phyloP scores from a whole-genome alignment of 2,329 filamentous ascomycete species.

The Rugonectria rugulosa region DNA sequence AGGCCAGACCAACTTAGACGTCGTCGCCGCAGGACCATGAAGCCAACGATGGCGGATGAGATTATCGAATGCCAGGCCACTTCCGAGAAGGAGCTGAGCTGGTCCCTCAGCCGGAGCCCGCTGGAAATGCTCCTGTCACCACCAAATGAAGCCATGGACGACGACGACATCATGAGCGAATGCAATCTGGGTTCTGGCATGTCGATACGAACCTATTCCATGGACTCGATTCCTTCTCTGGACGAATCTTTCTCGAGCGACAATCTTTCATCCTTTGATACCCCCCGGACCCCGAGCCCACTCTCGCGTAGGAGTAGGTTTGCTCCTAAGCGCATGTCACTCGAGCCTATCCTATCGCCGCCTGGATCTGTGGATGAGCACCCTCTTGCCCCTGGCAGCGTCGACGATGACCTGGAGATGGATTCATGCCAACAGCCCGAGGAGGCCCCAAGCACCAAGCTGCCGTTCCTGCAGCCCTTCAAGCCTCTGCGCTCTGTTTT shows the following conservation, averaged over 20 bases:
- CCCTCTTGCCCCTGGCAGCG: constrained; percentile 51
- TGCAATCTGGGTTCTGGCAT: constrained; percentile 60
- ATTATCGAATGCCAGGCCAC: constrained; percentile 62
- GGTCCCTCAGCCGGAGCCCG: constrained; percentile 61
- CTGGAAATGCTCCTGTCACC: constrained; percentile 67
- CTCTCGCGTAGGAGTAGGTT: constrained; percentile 42
- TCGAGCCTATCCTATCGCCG: constrained; percentile 65
- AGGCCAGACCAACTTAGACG: constrained; percentile 51
- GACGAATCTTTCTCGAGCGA: constrained; percentile 62
- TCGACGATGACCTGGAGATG: constrained; percentile 55
- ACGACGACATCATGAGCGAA: constrained; percentile 58
- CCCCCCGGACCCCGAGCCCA: constrained; percentile 52
- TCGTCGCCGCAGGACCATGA: constrained; percentile 39
- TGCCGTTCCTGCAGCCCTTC: constrained; percentile 48
- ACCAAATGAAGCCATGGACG: constrained; percentile 64
- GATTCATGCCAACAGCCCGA: constrained; percentile 52
- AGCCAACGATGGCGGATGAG: constrained; percentile 60
- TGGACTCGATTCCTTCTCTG: constrained; percentile 69
- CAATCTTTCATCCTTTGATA: constrained; percentile 56
- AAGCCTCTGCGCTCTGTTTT: constrained; percentile 65
- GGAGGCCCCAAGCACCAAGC: constrained; percentile 44
- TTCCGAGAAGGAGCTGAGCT: constrained; percentile 66
- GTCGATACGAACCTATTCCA: constrained; percentile 63
- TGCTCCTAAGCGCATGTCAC: constrained; percentile 54
- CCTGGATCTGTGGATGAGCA: constrained; percentile 60